Evolutionary conservation across 164 flowering plant species (phyloP).

Genomic region (Liriodendron chinense): DNA sequence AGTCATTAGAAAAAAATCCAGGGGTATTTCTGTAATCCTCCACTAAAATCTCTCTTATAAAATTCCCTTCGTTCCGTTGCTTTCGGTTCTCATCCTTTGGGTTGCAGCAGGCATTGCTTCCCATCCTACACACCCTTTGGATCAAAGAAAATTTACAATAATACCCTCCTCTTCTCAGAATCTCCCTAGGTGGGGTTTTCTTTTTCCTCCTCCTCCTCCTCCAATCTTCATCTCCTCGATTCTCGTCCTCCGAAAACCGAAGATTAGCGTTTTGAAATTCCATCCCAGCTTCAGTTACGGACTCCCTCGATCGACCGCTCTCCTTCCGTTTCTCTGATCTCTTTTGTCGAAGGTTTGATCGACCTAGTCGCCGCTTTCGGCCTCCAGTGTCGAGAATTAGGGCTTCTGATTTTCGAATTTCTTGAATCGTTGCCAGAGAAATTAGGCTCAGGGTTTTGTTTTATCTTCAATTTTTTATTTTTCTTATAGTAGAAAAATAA

Average conservation of each 20-base stretch:
- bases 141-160: slow-evolving; percentile 1
- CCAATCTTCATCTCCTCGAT: neutral
- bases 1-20: too few species aligned
- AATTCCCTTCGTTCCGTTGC: too few species aligned
- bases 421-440: too few species aligned
- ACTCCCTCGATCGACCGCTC: too few species aligned
- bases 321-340: neutral
- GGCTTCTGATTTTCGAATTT: too few species aligned
- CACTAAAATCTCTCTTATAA: too few species aligned
- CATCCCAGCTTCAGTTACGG: neutral
- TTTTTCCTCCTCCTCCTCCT: neutral
- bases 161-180: neutral
- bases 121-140: slow-evolving; percentile 13
- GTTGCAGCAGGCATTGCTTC: slow-evolving; percentile 13
- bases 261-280: neutral
- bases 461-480: too few species aligned
- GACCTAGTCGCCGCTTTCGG: too few species aligned
- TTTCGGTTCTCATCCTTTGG: slow-evolving; percentile 18
- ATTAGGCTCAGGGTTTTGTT: too few species aligned
- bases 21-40: too few species aligned
- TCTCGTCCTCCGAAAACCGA: neutral
- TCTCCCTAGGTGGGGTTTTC: neutral
- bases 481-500: too few species aligned
- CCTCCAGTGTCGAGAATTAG: too few species aligned
- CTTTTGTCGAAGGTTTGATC: neutral